These are phyloP conservation scores for Wickerhamiella slavikovae DNA, from an alignment of 805 yeast species.

Conservation along the genomic window DNA sequence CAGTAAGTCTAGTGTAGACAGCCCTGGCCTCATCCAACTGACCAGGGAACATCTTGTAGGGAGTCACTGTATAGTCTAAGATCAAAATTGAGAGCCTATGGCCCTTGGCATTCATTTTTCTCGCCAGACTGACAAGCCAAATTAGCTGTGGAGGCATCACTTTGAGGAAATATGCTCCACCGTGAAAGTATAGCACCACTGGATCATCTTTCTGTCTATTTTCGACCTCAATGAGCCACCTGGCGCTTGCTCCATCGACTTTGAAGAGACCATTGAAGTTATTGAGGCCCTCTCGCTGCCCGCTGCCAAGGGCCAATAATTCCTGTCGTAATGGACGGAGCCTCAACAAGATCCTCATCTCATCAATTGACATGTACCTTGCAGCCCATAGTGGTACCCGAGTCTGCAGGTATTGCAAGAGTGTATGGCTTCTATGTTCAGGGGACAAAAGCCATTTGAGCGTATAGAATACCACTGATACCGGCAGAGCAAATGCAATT, in stretches of 20 bases:
- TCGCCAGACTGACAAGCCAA: conserved; percentile 4
- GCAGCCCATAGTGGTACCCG: no score
- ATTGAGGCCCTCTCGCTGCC: not conserved
- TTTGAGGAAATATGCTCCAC: conserved; percentile 13
- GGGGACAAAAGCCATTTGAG: not conserved
- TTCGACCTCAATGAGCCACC: conserved; percentile 12
- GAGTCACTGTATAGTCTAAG: conserved; percentile 16
- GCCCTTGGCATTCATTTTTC: not conserved
- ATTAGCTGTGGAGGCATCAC: conserved; percentile 8
- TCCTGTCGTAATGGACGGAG: not conserved
- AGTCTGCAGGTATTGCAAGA: no score
- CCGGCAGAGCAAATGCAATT: not conserved
- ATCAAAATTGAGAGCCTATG: conserved; percentile 10
- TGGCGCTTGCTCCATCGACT: conserved; percentile 13
- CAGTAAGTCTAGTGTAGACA: conserved; percentile 7
- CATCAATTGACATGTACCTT: no score
- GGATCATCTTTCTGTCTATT: conserved; percentile 11
- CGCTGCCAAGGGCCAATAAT: not conserved
- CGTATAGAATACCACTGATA: not conserved
- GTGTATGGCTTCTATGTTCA: no score
- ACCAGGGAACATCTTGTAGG: conserved; percentile 9
- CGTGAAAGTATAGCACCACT: conserved; percentile 12
- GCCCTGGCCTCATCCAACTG: conserved; percentile 10
- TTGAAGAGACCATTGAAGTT: conserved; percentile 9
- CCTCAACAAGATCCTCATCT: not conserved